phyloP scores from a whole-genome alignment of 1,139 yeast genomes.

The Candida sanyaensis region DNA sequence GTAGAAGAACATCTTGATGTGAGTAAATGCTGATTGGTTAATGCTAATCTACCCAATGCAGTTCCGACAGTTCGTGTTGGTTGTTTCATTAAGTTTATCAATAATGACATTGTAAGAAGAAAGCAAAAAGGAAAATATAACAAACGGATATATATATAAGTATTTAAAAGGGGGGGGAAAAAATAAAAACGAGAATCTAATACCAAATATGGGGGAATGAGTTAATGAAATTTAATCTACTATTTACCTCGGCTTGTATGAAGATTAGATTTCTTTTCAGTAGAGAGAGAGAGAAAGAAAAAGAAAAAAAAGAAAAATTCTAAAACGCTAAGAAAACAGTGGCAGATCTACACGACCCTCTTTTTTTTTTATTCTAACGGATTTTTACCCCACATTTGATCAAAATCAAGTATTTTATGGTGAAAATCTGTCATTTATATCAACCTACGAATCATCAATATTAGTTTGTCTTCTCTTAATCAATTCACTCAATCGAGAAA shows the following conservation, averaged over 20 bases:
- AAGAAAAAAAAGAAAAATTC: no score
- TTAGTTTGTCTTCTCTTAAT: not conserved
- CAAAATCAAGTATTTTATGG: not conserved
- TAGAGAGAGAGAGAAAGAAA: no score
- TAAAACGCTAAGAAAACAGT: no score
- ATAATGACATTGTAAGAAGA: not conserved
- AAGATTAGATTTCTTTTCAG: no score
- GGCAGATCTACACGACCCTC: no score
- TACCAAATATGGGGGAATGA: no score
- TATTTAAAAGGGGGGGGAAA: no score
- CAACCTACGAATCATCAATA: not conserved
- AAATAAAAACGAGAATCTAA: no score
- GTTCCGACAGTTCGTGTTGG: not conserved
- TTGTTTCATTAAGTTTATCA: slow-evolving; percentile 1
- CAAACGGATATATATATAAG: not conserved
- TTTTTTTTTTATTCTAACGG: no score
- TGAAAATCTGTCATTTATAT: slow-evolving; percentile 2
- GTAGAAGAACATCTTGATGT: slow-evolving; percentile 13
- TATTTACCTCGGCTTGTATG: no score
- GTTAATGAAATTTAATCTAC: no score
- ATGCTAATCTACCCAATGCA: slow-evolving; percentile 22
- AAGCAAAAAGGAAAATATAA: not conserved
- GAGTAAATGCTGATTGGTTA: slow-evolving; percentile 23
- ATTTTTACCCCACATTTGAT: no score
- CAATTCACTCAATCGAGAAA: not conserved